Conservation (phyloP, 345 rosid genomes). For the Gynandropsis gynandra region DNA sequence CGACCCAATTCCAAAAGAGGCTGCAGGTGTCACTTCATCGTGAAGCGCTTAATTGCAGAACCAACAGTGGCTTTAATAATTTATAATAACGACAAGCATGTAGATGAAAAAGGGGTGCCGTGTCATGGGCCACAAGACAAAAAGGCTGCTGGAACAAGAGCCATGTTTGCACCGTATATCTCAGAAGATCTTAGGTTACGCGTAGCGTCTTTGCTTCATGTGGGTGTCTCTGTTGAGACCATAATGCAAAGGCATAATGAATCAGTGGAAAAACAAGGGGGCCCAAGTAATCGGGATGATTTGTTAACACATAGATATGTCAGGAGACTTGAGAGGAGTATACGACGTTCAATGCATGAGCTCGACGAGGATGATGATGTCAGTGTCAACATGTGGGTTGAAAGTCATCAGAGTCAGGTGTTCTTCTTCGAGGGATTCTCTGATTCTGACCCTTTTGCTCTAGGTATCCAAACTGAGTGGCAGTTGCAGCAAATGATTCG, state of each 20-base stretch:
- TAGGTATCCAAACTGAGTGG: conserved; percentile 97
- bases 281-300: conserved; percentile 81
- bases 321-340: conserved; percentile 85
- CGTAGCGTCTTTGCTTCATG: conserved; percentile 71
- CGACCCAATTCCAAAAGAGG: conserved; percentile 95
- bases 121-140: conserved; percentile 96
- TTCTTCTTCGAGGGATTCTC: conserved; percentile 75
- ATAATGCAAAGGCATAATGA: conserved; percentile 95
- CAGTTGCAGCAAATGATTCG: conserved; percentile 97
- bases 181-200: conserved; percentile 95
- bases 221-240: conserved; percentile 92
- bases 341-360: conserved; percentile 72
- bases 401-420: conserved; percentile 63
- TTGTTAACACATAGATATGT: conserved; percentile 89
- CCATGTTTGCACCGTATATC: conserved; percentile 96
- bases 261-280: conserved; percentile 86
- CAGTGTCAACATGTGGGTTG: conserved; percentile 80
- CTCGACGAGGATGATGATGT: conserved; percentile 73
- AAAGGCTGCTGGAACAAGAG: conserved; percentile 90
- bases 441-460: conserved; percentile 60
- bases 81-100: conserved; percentile 81
- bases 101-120: conserved; percentile 80
- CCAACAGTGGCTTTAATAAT: conserved; percentile 82
- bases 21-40: conserved; percentile 93
- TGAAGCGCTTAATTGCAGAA: conserved; percentile 85